Evolutionary conservation across 2,329 filamentous ascomycete genomes (phyloP).

Genomic region (Fusarium scirpi): DNA sequence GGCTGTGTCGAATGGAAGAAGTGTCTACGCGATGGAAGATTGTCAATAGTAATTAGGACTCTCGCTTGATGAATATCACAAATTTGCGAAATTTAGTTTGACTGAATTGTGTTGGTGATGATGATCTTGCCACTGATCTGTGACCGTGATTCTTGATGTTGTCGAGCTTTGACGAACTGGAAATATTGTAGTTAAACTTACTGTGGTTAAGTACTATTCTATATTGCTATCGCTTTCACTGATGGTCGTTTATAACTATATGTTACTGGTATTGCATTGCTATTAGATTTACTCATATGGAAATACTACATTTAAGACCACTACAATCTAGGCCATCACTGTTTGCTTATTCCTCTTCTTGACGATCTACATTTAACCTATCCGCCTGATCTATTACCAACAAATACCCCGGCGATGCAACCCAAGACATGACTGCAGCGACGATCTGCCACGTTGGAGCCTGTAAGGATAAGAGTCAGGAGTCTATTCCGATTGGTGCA

Average conservation of each 20-base stretch:
- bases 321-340: accelerated
- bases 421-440: neutral
- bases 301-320: no score
- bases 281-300: no score
- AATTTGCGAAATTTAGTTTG: neutral
- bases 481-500: neutral
- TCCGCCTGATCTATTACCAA: neutral
- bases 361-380: neutral
- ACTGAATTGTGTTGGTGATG: neutral
- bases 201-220: no score
- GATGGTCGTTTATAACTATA: no score
- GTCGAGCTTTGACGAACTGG: no score
- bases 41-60: neutral
- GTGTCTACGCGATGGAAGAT: neutral
- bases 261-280: no score
- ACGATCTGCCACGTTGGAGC: neutral
- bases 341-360: neutral
- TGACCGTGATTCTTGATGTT: neutral
- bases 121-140: accelerated
- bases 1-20: neutral
- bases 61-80: neutral
- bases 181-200: no score
- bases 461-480: neutral
- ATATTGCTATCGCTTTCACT: no score
- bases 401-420: neutral